Base-by-base conservation (phyloP, 1,284 basidiomycete species). In the Trichosporon ovoides region DNA sequence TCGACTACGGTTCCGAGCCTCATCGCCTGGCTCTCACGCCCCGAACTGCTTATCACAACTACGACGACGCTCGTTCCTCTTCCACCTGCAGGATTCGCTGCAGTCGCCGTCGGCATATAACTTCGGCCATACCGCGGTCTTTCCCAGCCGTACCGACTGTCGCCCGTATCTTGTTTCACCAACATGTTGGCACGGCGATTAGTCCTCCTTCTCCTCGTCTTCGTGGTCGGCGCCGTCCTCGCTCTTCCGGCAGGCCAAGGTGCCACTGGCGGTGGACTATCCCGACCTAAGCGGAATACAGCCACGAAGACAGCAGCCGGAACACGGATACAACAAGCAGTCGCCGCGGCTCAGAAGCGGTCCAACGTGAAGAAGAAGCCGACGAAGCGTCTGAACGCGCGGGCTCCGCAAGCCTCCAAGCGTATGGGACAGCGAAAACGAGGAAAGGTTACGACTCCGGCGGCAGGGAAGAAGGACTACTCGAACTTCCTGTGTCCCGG, bases 401-500 rank as follows among this genome's bases (percentile, higher is more conserved):
- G 74, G 22, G 59, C 66, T 18, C 68, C 71, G 10, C 63, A 65
- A 53, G 67, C 71, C 0, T 72, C 75, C 0, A 66, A 68, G 38
- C 70, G 73, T n/a, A 73, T 77, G 71, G 76, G 76, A 18, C 60
- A 66, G 53, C 67, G 72, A n/a, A 66, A 63, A 3, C 61, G 61
- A 37, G 3, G 7, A 2, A 34, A 65, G 16, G 43, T 48, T 2
- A 16, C 31, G 72, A 71, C 48, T 68, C 69, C 57, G 53, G 66
- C 24, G 66, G 66, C 56, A 7, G 22, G 33, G n/a, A 73, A 75
- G 63, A 77, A 78, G 66, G 77, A 79, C 57, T 79, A 77, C 64
- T 75, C 73, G 13, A 66, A 71, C 20, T 79, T 79, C 68, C 68
- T 79, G 36, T 79, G 77, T 57, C 76, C 76, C 5, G 74, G 70